Base-by-base conservation (phyloP, 2,329 filamentous ascomycete genomes). In the Sarocladium kiliense region DNA sequence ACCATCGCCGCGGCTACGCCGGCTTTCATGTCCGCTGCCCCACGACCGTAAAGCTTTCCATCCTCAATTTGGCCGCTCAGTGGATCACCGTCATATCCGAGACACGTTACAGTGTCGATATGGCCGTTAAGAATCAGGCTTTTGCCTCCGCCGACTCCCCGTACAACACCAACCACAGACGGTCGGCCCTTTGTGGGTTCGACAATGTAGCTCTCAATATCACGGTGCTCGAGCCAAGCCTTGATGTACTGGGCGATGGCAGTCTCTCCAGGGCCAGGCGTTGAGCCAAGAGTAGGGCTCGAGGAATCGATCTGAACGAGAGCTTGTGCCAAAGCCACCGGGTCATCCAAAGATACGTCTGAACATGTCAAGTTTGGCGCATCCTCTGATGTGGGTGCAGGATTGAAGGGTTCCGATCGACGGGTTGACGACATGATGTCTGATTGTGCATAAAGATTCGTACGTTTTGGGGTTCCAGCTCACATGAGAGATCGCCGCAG, bases 121-220 rank as follows among this genome's bases (percentile, higher is more conserved):
- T 81, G 78, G 0, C 78, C 77, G 23, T 81, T 80, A 39, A 81
- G 65, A 73, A 81, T 79, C 4, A 81, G 61, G 1, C 65, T 75
- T 56, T 74, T 75, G 4, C 77, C 78, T 0, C 67, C 71, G 0
- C 77, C 77, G 0, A 64, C 67, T 2, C 79, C 79, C 2, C 72
- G 71, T 1, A 73, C 66, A 1, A 80, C 65, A 0, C 75, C 78
- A 2, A 82, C 67, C 0, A 82, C 67, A 0, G 78, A 82, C 1
- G 79, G 78, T 0, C 78, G 70, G 0, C 77, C 76, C 2, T 67
- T 61, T 0, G 65, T 70, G 1, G 70, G 65, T 58, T 82, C 78
- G 3, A 81, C 61, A 64, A 76, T 76, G 53, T 80, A 75, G 1
- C 65, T 66, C 51, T 82, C 78, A 2, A 82, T 73, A 19, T 74